phyloP scores from a whole-genome alignment of 2,329 filamentous ascomycete species.

The Microcyclospora pomicola region DNA sequence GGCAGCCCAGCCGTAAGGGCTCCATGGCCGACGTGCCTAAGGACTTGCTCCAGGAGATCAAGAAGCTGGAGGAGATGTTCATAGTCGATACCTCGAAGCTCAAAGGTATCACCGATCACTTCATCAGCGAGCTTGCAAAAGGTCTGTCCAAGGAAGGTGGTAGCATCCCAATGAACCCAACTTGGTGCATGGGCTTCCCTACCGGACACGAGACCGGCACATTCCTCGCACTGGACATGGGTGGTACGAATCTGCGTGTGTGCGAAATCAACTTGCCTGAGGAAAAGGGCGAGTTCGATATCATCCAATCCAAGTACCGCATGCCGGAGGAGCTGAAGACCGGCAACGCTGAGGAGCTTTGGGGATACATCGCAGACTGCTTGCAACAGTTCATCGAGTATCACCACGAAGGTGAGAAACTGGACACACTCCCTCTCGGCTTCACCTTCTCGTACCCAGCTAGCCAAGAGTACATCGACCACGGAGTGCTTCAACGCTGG shows the following conservation, averaged over 20 bases:
- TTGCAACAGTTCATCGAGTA: constrained; percentile 79
- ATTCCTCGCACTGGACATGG: constrained; percentile 86
- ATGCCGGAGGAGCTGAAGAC: constrained; percentile 90
- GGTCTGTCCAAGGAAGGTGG: constrained; percentile 80
- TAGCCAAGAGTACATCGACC: constrained; percentile 84
- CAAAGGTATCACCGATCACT: constrained; percentile 82
- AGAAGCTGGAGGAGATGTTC: constrained; percentile 71
- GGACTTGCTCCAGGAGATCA: constrained; percentile 68
- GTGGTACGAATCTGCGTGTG: constrained; percentile 87
- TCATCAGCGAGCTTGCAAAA: constrained; percentile 75
- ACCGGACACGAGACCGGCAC: constrained; percentile 77
- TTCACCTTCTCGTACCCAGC: constrained; percentile 97
- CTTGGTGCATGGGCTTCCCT: constrained; percentile 86
- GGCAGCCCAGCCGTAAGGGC: constrained; percentile 57
- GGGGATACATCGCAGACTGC: constrained; percentile 91
- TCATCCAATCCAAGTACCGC: constrained; percentile 90
- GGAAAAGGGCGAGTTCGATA: constrained; percentile 79
- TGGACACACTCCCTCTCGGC: constrained; percentile 62
- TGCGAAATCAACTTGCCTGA: constrained; percentile 85
- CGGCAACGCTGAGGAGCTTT: constrained; percentile 70
- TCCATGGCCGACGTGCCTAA: constrained; percentile 86
- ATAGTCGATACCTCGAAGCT: constrained; percentile 64
- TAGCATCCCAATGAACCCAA: constrained; percentile 96
- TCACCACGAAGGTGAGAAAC: constrained; percentile 56
- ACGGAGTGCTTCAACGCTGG: constrained; percentile 86